Evolutionary conservation across 208 protist species (phyloP).

Genomic region (Leishmania braziliensis): DNA sequence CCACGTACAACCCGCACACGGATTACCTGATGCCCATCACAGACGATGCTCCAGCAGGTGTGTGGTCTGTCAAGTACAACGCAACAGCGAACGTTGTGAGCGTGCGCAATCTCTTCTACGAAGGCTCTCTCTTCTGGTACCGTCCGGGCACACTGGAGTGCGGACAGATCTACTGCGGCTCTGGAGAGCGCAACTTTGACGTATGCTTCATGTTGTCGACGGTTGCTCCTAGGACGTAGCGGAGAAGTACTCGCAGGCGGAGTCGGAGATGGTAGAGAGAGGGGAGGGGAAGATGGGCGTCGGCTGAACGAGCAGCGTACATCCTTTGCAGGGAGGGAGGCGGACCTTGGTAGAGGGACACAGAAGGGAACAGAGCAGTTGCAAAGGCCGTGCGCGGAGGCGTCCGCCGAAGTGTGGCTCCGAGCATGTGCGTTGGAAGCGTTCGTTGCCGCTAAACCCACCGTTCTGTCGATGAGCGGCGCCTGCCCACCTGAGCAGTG

Average conservation of each 20-base stretch:
- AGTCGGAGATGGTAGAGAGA: neutral
- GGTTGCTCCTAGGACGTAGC: neutral
- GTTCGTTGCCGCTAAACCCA: neutral
- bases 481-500: neutral
- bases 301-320: neutral
- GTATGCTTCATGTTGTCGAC: conserved; percentile 79
- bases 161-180: conserved; percentile 89
- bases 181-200: conserved; percentile 86
- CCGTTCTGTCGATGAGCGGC: neutral
- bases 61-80: conserved; percentile 91
- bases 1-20: conserved; percentile 81
- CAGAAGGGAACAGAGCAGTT: neutral
- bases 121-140: conserved; percentile 91
- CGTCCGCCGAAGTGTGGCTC: neutral
- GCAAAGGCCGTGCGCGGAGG: neutral
- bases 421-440: neutral
- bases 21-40: conserved; percentile 87
- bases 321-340: neutral
- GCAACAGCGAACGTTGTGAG: conserved; percentile 73
- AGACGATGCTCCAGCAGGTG: conserved; percentile 81
- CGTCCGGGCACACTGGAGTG: conserved; percentile 66
- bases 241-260: neutral
- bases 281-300: neutral
- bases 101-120: conserved; percentile 85
- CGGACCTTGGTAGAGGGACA: neutral